A percentile compares a stretch with the other conserved stretches of the same genome.
These are phyloP conservation scores for Hypoxylon sp. DNA, from an alignment of 2,329 filamentous ascomycete genomes.

Conservation along the genomic window DNA sequence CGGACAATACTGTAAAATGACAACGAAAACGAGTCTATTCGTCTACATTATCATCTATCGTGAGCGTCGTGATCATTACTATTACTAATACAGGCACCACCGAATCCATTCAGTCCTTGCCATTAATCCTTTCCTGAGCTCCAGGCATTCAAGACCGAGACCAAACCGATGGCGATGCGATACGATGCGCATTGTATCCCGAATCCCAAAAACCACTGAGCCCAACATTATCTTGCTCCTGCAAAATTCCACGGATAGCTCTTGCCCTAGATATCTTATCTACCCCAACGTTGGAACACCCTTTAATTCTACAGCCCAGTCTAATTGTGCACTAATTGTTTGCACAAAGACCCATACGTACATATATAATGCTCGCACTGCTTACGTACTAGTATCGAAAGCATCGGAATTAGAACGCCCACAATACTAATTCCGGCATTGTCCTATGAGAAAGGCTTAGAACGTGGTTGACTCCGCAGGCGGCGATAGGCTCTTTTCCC, in stretches of 20 bases:
- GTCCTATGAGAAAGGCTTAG: conserved; percentile 29
- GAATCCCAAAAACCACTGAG: conserved; percentile 6
- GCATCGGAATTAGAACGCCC: conserved; percentile 11
- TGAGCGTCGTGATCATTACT: conserved; percentile 53
- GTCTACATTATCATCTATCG: conserved; percentile 54
- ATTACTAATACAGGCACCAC: conserved; percentile 28
- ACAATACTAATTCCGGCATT: conserved; percentile 14
- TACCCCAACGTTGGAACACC: conserved; percentile 4
- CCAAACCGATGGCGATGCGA: conserved; percentile 8
- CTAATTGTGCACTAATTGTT: conserved; percentile 3
- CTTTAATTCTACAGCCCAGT: conserved; percentile 9
- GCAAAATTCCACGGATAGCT: conserved; percentile 13
- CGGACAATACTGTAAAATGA: neutral
- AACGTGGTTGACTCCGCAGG: conserved; percentile 55
- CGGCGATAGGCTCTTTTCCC: conserved; percentile 83
- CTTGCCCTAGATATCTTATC: conserved; percentile 10
- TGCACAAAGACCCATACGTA: conserved; percentile 14
- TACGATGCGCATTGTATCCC: conserved; percentile 12
- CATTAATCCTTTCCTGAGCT: neutral
- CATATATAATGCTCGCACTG: neutral
- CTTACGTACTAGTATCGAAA: neutral
- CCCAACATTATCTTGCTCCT: conserved; percentile 11
- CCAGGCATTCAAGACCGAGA: conserved; percentile 10
- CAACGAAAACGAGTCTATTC: conserved; percentile 52
- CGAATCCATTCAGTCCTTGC: neutral